Evolutionary conservation across 192 early-diverging fungal species (phyloP).

Genomic region (Podila epigama): DNA sequence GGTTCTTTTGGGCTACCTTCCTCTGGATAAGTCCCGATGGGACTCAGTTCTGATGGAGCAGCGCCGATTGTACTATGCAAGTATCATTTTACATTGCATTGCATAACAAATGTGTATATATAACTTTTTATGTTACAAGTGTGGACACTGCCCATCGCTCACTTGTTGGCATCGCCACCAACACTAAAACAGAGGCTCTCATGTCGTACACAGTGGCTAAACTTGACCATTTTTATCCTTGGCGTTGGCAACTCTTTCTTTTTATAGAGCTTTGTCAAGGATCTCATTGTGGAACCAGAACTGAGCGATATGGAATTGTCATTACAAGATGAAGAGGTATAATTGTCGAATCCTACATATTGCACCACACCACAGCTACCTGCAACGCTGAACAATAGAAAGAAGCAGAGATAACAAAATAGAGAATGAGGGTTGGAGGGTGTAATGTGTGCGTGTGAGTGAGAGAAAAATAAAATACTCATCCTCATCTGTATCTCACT

Average conservation of each 20-base stretch:
- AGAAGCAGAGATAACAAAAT: too few species aligned
- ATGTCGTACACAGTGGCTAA: not conserved
- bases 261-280: conserved; percentile 63
- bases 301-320: conserved; percentile 36
- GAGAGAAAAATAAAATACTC: not conserved
- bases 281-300: conserved; percentile 66
- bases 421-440: too few species aligned
- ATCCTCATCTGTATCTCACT: not conserved
- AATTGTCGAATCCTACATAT: conserved; percentile 35
- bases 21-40: conserved; percentile 72
- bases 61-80: conserved; percentile 68
- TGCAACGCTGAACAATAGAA: too few species aligned
- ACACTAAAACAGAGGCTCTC: not conserved
- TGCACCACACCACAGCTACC: too few species aligned
- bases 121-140: too few species aligned
- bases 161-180: not conserved
- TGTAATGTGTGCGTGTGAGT: not conserved
- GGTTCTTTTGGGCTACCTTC: conserved; percentile 70
- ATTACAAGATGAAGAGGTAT: conserved; percentile 50
- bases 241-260: not conserved
- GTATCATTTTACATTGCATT: not conserved
- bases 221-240: not conserved
- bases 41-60: conserved; percentile 50
- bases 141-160: too few species aligned
- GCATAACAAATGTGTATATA: too few species aligned